Evolutionary conservation across 2,329 filamentous ascomycete genomes (phyloP).

Genomic region (Alternaria sp.): DNA sequence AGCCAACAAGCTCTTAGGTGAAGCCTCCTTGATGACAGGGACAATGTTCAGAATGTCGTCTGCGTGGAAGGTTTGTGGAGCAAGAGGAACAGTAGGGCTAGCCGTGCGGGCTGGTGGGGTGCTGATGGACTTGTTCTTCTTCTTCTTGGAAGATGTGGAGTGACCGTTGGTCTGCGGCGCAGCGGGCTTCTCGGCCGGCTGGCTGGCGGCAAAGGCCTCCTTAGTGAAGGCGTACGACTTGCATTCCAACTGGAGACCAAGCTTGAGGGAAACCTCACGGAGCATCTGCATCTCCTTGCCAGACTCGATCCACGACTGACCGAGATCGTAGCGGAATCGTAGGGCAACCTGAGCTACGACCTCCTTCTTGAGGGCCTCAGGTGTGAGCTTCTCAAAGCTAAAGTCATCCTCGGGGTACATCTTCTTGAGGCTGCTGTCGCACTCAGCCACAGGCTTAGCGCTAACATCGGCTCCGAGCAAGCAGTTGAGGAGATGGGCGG

Average conservation of each 20-base stretch:
- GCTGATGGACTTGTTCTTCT: slow-evolving; percentile 59
- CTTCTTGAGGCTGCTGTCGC: slow-evolving; percentile 74
- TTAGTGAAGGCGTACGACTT: slow-evolving; percentile 75
- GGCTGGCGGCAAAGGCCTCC: slow-evolving; percentile 31
- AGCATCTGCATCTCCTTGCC: slow-evolving; percentile 82
- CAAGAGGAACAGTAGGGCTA: slow-evolving; percentile 53
- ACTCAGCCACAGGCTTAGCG: slow-evolving; percentile 75
- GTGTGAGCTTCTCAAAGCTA: slow-evolving; percentile 78
- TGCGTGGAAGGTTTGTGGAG: slow-evolving; percentile 71
- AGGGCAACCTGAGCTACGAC: slow-evolving; percentile 74
- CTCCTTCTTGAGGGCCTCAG: slow-evolving; percentile 70
- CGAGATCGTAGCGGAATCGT: slow-evolving; percentile 78
- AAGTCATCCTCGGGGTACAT: slow-evolving; percentile 85
- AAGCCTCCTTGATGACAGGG: slow-evolving; percentile 93
- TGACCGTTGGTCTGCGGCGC: slow-evolving; percentile 48
- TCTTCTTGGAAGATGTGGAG: slow-evolving; percentile 51
- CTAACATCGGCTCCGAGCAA: slow-evolving; percentile 80
- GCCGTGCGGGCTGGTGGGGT: slow-evolving; percentile 56
- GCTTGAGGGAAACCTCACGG: slow-evolving; percentile 85
- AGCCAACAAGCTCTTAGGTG: slow-evolving; percentile 85
- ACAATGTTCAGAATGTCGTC: slow-evolving; percentile 92
- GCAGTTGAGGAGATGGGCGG: slow-evolving; percentile 92
- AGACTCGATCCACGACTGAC: slow-evolving; percentile 68
- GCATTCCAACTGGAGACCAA: slow-evolving; percentile 85
- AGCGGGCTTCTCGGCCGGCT: slow-evolving; percentile 21